Percentiles rank a stretch among this genome's conserved stretches.
These are phyloP conservation scores for Hortaea sp. DNA, from an alignment of 2,329 filamentous ascomycete species.

Conservation along the genomic window DNA sequence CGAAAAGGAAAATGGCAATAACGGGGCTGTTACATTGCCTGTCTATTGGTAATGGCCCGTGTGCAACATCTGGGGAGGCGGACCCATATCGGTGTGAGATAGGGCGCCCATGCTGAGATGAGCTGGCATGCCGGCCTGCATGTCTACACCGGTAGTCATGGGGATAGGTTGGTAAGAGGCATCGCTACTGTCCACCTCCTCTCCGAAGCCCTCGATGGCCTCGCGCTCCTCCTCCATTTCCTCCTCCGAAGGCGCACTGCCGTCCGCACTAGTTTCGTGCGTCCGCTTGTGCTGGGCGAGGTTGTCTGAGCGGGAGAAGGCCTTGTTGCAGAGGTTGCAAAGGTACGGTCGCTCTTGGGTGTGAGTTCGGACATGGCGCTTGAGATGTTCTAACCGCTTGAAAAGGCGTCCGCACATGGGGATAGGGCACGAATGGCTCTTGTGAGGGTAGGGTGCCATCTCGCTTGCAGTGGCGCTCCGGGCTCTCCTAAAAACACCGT, in stretches of 20 bases:
- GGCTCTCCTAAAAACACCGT: slow-evolving; percentile 75
- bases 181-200: slow-evolving; percentile 37
- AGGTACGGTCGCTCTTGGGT: slow-evolving; percentile 98
- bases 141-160: slow-evolving; percentile 18
- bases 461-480: slow-evolving; percentile 95
- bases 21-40: background rate
- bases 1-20: no score
- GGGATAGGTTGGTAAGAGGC: slow-evolving; percentile 19
- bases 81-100: slow-evolving; percentile 29
- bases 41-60: slow-evolving; percentile 32
- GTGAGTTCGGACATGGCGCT: slow-evolving; percentile 97
- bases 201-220: slow-evolving; percentile 69
- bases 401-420: slow-evolving; percentile 94
- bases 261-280: slow-evolving; percentile 64
- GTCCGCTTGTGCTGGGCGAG: slow-evolving; percentile 84
- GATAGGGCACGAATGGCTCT: slow-evolving; percentile 98
- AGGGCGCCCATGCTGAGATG: slow-evolving; percentile 25
- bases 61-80: slow-evolving; percentile 33
- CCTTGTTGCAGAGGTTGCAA: slow-evolving; percentile 96
- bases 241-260: slow-evolving; percentile 61
- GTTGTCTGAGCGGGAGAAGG: slow-evolving; percentile 96
- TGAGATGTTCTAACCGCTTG: slow-evolving; percentile 98
- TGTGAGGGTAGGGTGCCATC: slow-evolving; percentile 89
- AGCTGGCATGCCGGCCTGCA: slow-evolving; percentile 24
- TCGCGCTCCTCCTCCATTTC: slow-evolving; percentile 85